Evolutionary conservation across 176 grass and related monocot species (phyloP).

Genomic region (Hyparrhenia diplandra): DNA sequence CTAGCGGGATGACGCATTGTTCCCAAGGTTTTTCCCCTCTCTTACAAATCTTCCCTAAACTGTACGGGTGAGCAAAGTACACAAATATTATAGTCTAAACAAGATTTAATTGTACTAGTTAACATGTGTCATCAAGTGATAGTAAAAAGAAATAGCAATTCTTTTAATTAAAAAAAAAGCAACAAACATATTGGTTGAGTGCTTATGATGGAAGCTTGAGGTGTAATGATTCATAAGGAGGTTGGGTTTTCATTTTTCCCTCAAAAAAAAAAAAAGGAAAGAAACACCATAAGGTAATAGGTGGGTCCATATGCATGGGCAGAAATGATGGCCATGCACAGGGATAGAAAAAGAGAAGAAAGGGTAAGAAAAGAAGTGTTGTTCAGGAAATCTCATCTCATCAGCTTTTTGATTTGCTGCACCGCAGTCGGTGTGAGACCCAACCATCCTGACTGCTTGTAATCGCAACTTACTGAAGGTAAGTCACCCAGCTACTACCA

Average conservation of each 20-base stretch:
- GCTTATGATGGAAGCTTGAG: conserved; percentile 12
- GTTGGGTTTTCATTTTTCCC: background rate
- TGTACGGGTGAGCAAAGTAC: conserved; percentile 8
- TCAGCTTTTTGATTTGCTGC: conserved; percentile 31
- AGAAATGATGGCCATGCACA: conserved; percentile 40
- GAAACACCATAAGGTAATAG: background rate
- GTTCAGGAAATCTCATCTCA: conserved; percentile 2
- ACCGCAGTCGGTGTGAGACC: conserved; percentile 10
- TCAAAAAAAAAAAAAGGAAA: background rate
- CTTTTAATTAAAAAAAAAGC: background rate
- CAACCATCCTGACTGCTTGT: conserved; percentile 8
- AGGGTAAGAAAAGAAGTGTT: conserved; percentile 1
- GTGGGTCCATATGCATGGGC: conserved; percentile 29
- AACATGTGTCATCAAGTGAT: background rate
- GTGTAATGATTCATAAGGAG: background rate
- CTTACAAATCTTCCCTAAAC: background rate
- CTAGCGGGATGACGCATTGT: conserved; percentile 12
- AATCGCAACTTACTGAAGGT: background rate
- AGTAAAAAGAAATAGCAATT: background rate
- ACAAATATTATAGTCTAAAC: background rate
- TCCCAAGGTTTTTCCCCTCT: background rate
- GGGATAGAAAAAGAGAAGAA: conserved; percentile 32
- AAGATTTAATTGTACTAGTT: background rate
- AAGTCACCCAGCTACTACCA: background rate
- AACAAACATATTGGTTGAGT: background rate